Conservation (phyloP, 106 monocot species). For the Allium cepa region DNA sequence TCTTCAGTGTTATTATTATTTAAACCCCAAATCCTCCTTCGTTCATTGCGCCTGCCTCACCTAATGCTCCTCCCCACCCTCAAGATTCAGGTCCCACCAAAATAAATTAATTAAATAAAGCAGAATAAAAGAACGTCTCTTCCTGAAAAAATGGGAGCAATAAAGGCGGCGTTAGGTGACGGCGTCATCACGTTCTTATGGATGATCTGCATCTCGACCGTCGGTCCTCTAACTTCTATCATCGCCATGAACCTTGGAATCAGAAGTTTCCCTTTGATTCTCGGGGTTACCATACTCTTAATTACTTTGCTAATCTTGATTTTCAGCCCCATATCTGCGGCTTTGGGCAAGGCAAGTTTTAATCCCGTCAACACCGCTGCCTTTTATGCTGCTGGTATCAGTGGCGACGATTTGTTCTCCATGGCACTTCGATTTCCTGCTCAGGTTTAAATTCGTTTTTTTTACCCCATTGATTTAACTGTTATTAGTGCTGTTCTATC, state of each 20-base stretch:
- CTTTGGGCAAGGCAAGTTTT: constrained; percentile 83
- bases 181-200: constrained; percentile 73
- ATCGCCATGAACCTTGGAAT: constrained; percentile 28
- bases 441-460: constrained; percentile 38
- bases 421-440: constrained; percentile 92
- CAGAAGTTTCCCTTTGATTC: constrained; percentile 15
- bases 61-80: no score
- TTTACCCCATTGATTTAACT: not conserved
- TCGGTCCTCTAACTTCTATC: constrained; percentile 41
- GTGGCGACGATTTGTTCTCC: constrained; percentile 47
- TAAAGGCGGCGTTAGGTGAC: constrained; percentile 46
- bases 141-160: constrained; percentile 12
- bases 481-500: no score
- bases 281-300: constrained; percentile 47
- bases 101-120: no score
- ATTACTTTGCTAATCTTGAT: constrained; percentile 44
- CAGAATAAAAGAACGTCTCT: no score
- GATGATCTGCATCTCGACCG: constrained; percentile 69
- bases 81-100: no score
- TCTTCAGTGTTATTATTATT: no score
- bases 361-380: constrained; percentile 68
- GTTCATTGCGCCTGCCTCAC: no score
- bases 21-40: no score
- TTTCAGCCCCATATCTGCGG: constrained; percentile 37
- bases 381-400: constrained; percentile 88